phyloP scores from a whole-genome alignment of 78 protist species.

The Chrysochromulina parva region DNA sequence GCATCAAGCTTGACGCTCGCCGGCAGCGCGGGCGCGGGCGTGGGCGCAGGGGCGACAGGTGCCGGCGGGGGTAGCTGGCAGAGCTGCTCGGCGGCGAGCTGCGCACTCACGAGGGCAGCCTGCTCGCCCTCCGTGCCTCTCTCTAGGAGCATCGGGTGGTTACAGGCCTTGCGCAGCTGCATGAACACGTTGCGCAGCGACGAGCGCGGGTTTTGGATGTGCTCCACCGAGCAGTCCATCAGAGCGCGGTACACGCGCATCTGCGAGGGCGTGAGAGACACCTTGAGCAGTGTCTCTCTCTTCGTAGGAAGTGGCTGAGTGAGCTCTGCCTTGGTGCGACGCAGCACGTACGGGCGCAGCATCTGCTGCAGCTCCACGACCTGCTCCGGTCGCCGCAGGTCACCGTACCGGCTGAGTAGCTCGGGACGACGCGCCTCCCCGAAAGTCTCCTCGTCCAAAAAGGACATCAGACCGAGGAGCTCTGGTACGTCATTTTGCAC shows the following conservation, averaged over 20 bases:
- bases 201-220: background rate
- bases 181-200: slow-evolving; percentile 49
- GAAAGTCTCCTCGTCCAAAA: slow-evolving; percentile 75
- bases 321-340: slow-evolving; percentile 89
- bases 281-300: slow-evolving; percentile 87
- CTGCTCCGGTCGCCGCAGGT: background rate
- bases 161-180: slow-evolving; percentile 93
- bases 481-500: slow-evolving; percentile 26
- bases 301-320: slow-evolving; percentile 80
- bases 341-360: slow-evolving; percentile 82
- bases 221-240: slow-evolving; percentile 69
- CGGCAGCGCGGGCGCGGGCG: no score
- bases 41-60: background rate
- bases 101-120: background rate
- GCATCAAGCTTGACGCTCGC: no score
- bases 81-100: background rate
- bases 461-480: slow-evolving; percentile 86
- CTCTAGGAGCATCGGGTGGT: slow-evolving; percentile 88
- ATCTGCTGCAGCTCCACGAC: slow-evolving; percentile 68
- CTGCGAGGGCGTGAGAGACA: slow-evolving; percentile 81
- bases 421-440: background rate
- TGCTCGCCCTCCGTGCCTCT: slow-evolving; percentile 72
- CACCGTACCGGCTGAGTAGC: background rate
- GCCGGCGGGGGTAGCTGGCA: background rate
- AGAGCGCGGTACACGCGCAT: slow-evolving; percentile 90